These are phyloP conservation scores for Aurinia saxatilis DNA, from an alignment of 345 rosid genomes.

Conservation along the genomic window DNA sequence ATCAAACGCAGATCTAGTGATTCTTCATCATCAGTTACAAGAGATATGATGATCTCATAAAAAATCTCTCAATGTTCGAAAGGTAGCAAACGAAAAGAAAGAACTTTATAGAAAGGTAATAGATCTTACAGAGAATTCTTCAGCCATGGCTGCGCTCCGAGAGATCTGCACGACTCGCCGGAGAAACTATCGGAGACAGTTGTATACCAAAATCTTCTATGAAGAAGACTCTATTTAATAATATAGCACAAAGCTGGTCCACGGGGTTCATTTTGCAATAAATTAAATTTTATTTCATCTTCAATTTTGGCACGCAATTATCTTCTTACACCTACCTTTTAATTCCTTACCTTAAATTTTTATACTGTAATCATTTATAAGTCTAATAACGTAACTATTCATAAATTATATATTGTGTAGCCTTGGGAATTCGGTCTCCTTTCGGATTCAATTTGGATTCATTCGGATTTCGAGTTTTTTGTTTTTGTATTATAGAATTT, in stretches of 20 bases:
- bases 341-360: too few species aligned
- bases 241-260: not conserved
- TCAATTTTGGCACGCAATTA: not conserved
- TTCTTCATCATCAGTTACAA: conserved; percentile 2
- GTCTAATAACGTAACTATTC: too few species aligned
- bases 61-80: not conserved
- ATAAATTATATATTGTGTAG: too few species aligned
- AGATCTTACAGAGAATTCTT: conserved; percentile 23
- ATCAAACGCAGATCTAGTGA: conserved; percentile 21
- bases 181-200: not conserved
- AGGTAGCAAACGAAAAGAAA: not conserved
- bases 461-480: too few species aligned
- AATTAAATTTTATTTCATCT: not conserved
- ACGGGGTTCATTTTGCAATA: conserved; percentile 7
- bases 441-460: too few species aligned
- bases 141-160: conserved; percentile 26
- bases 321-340: too few species aligned
- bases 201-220: not conserved
- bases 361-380: too few species aligned
- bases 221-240: conserved; percentile 1
- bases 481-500: too few species aligned
- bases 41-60: too few species aligned
- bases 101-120: not conserved
- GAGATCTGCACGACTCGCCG: conserved; percentile 15
- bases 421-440: too few species aligned